Percentiles rank a stretch among this genome's conserved stretches.
phyloP scores from a whole-genome alignment of 805 yeast species.

The Saccharomycopsis olivae region DNA sequence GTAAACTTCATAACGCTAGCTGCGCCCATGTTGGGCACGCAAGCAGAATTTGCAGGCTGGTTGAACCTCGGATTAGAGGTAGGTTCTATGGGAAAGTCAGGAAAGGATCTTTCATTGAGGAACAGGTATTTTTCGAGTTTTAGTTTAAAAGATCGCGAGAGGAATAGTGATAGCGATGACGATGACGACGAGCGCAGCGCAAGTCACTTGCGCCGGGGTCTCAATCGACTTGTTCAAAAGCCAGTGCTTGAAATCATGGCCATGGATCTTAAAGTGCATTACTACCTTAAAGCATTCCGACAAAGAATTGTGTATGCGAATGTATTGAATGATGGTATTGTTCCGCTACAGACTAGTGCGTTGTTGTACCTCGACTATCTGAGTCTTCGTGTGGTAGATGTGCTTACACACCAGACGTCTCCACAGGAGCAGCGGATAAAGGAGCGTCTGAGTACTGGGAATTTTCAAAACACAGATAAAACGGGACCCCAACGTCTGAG shows the following conservation, averaged over 20 bases:
- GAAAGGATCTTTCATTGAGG: slow-evolving; percentile 75
- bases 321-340: slow-evolving; percentile 88
- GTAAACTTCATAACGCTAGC: slow-evolving; percentile 76
- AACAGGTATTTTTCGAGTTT: slow-evolving; percentile 22
- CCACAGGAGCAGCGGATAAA: slow-evolving; percentile 19
- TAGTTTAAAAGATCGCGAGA: slow-evolving; percentile 15
- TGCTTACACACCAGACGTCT: too few species aligned
- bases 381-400: slow-evolving; percentile 45
- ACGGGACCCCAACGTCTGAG: too few species aligned
- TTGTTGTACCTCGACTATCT: slow-evolving; percentile 78
- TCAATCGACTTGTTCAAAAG: slow-evolving; percentile 24
- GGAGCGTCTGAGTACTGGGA: background rate
- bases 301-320: slow-evolving; percentile 83
- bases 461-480: background rate
- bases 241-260: slow-evolving; percentile 75
- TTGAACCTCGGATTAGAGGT: slow-evolving; percentile 75
- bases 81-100: slow-evolving; percentile 88
- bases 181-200: background rate
- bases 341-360: slow-evolving; percentile 86
- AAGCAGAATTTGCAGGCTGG: slow-evolving; percentile 78
- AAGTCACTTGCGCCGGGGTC: background rate
- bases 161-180: too few species aligned
- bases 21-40: slow-evolving; percentile 79
- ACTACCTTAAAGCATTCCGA: slow-evolving; percentile 42
- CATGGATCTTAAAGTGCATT: slow-evolving; percentile 38